Evolutionary conservation across 2,329 filamentous ascomycete genomes (phyloP).

Genomic region (Fusarium setosum): DNA sequence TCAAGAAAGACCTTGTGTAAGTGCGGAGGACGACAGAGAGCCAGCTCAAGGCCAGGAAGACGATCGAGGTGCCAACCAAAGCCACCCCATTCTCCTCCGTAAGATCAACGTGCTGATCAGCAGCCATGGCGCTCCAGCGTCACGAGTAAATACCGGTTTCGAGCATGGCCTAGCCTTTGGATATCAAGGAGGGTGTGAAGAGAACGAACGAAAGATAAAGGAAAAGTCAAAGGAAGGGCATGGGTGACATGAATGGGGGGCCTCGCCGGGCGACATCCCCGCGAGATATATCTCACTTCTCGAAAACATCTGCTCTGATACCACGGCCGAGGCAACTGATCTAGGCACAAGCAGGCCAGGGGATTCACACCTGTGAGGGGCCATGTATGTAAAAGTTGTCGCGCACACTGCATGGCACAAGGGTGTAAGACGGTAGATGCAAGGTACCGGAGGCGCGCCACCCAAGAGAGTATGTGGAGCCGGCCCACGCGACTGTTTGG

Average conservation of each 20-base stretch:
- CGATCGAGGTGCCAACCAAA: constrained; percentile 50
- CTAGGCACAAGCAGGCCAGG: constrained; percentile 17
- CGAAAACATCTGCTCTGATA: constrained; percentile 12
- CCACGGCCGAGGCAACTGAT: constrained; percentile 18
- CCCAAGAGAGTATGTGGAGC: constrained; percentile 19
- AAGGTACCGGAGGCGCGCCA: constrained; percentile 36
- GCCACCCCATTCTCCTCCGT: constrained; percentile 53
- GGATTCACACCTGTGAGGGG: constrained; percentile 10
- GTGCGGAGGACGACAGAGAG: constrained; percentile 55
- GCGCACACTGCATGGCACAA: constrained; percentile 14
- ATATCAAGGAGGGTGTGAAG: not conserved
- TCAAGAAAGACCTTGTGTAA: constrained; percentile 58
- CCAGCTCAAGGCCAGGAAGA: constrained; percentile 55
- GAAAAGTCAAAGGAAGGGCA: constrained; percentile 2
- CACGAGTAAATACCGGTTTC: constrained; percentile 25
- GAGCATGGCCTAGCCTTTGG: constrained; percentile 33
- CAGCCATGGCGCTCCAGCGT: constrained; percentile 46
- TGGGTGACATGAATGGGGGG: constrained; percentile 1
- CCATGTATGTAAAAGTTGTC: constrained; percentile 23
- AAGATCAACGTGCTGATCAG: constrained; percentile 46
- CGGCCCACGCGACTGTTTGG: constrained; percentile 27
- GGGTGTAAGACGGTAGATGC: constrained; percentile 34
- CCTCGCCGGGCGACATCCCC: constrained; percentile 12
- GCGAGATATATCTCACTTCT: constrained; percentile 36
- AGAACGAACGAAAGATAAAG: constrained; percentile 2